Base-by-base conservation (phyloP, 768 basidiomycete genomes). In the Tricholoma terreum region DNA sequence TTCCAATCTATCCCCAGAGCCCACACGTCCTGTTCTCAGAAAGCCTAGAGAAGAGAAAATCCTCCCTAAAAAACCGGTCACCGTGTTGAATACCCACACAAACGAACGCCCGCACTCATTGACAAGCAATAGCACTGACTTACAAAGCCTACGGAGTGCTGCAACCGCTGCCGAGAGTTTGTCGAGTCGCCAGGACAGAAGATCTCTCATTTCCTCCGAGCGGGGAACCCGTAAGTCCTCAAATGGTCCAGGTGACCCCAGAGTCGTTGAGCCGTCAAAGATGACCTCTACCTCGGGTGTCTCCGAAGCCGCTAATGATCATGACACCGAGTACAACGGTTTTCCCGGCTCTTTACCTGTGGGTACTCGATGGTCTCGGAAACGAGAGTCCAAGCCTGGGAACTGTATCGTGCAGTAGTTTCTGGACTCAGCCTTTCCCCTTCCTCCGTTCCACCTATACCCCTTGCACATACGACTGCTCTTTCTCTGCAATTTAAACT, bases 1-100 rank as follows among this genome's bases (percentile, higher is more conserved):
- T 52, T 82, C 83, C n/a, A 86, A 80, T 60, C 64, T 86, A 17
- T 75, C 78, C 1, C 73, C 80, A 3, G 76, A 82, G 33, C 74
- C 77, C 31, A 64, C 59, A 30, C 62, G 71, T 9, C 56, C 74
- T 3, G 65, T 74, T 12, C 62, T 74, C 7, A 57, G 52, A 12
- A 57, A 58, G 27, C 45, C 50, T 27, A 58, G 35, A 34, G 61
- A 60, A 15, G 65, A 63, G 7, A 52, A 50, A 6, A 30, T 42
- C 22, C 31, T 49, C 10, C 56, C 56, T 50, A 62, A 55, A 34
- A 62, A 60, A 31, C 31, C 52, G 14, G 50, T 40, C 7, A 12
- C 45, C 27, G 30, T 50, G 19, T 36, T 48, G 11, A 59, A 55
- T 15, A 43, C 38, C 27, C 11, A 54, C 15, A 24, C 17, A 17